phyloP scores from a whole-genome alignment of 768 basidiomycete species.

The Naganishia randhawae region DNA sequence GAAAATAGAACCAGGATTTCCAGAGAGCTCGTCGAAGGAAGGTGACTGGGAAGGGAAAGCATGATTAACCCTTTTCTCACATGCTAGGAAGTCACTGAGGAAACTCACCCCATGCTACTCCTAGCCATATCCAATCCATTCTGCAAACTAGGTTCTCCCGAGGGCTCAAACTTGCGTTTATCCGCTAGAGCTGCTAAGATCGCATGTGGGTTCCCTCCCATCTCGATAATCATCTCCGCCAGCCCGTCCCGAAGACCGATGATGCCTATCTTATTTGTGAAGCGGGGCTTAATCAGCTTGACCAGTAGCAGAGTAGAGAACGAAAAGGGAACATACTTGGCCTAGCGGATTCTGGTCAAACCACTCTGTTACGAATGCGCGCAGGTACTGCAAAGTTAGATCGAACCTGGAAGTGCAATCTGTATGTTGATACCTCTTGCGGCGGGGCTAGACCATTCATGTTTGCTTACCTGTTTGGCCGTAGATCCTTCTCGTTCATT shows the following conservation, averaged over 20 bases:
- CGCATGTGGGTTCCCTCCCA: constrained; percentile 96
- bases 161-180: constrained; percentile 79
- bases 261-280: constrained; percentile 63
- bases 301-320: background rate
- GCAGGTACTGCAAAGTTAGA: constrained; percentile 78
- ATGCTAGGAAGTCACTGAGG: background rate
- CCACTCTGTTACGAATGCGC: constrained; percentile 92
- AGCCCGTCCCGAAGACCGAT: constrained; percentile 88
- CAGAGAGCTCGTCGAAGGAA: constrained; percentile 94
- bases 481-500: constrained; percentile 94
- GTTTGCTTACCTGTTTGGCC: constrained; percentile 61
- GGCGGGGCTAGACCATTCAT: background rate
- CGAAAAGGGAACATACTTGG: constrained; percentile 53
- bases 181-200: constrained; percentile 82
- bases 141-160: constrained; percentile 91
- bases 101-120: constrained; percentile 76
- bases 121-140: constrained; percentile 97
- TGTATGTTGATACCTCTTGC: background rate
- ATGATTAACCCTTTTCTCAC: background rate
- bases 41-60: constrained; percentile 61
- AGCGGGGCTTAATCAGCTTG: background rate
- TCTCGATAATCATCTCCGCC: constrained; percentile 82
- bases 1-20: constrained; percentile 93
- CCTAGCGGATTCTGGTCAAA: constrained; percentile 99
- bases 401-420: constrained; percentile 61